Percentiles rank a stretch among this genome's conserved stretches.
Evolutionary conservation across 108 stramenopile species (phyloP).

Genomic region (Nannochloropsis gaditana): DNA sequence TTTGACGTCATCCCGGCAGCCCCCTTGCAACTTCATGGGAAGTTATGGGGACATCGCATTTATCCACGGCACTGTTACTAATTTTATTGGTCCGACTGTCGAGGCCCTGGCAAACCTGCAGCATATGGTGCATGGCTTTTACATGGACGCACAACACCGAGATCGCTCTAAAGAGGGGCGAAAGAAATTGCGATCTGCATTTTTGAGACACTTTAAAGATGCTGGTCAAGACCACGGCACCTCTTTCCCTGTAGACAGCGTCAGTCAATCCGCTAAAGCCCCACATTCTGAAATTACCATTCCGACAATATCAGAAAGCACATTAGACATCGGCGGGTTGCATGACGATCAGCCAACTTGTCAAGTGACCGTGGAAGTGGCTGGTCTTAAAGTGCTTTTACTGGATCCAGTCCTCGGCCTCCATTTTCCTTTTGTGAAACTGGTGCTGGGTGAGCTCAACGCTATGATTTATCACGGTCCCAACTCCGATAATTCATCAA

Average conservation of each 20-base stretch:
- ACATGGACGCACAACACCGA: slow-evolving; percentile 1
- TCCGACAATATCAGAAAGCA: neutral
- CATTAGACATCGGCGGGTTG: neutral
- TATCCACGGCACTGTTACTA: neutral
- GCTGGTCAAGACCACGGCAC: neutral
- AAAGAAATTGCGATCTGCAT: neutral
- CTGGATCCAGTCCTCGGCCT: neutral
- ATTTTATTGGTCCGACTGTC: neutral
- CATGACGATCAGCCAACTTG: neutral
- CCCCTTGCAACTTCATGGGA: neutral
- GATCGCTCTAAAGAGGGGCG: neutral
- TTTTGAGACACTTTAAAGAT: neutral
- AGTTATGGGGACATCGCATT: slow-evolving; percentile 12
- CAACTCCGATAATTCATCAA: neutral
- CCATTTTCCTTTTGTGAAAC: neutral
- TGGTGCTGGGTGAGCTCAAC: neutral
- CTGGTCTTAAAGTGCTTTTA: neutral
- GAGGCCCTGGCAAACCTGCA: neutral
- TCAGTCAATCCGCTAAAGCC: neutral
- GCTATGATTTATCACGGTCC: neutral
- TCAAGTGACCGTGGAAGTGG: slow-evolving; percentile 6
- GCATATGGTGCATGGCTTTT: neutral
- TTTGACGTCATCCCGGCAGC: neutral
- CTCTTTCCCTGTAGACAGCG: neutral
- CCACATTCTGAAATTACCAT: neutral